Evolutionary conservation across 2,329 filamentous ascomycete genomes (phyloP).

Genomic region (Ophiostoma australiae): DNA sequence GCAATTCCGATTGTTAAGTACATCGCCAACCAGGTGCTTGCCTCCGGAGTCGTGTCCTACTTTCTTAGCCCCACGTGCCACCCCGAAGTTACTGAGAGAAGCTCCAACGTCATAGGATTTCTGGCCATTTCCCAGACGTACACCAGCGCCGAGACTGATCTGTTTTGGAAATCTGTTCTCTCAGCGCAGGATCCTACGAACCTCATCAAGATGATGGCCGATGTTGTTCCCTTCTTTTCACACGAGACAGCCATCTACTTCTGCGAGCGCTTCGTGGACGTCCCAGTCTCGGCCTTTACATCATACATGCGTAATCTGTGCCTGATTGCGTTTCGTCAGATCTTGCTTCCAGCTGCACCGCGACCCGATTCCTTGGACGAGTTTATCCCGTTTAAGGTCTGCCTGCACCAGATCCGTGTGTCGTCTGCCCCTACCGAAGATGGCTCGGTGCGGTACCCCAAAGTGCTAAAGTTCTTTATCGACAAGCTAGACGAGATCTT

Average conservation of each 20-base stretch:
- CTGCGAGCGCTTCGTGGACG: conserved; percentile 62
- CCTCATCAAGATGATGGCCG: conserved; percentile 60
- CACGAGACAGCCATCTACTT: conserved; percentile 56
- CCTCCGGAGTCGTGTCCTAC: conserved; percentile 73
- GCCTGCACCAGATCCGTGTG: conserved; percentile 65
- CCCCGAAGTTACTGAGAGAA: conserved; percentile 77
- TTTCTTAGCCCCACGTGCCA: conserved; percentile 88
- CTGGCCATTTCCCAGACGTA: conserved; percentile 75
- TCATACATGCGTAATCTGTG: conserved; percentile 58
- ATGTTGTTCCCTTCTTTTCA: conserved; percentile 47
- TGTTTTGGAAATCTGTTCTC: conserved; percentile 77
- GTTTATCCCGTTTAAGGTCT: conserved; percentile 46
- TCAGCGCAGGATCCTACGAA: conserved; percentile 78
- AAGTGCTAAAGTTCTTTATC: conserved; percentile 60
- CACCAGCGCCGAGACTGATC: conserved; percentile 65
- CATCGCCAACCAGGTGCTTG: conserved; percentile 63
- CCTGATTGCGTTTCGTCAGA: conserved; percentile 49
- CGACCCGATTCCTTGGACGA: conserved; percentile 30
- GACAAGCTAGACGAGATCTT: conserved; percentile 59
- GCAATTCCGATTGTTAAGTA: conserved; percentile 56
- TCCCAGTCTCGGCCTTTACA: conserved; percentile 61
- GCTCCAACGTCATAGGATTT: conserved; percentile 81
- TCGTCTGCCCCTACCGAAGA: conserved; percentile 55
- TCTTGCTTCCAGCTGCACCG: conserved; percentile 28
- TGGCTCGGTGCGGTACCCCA: conserved; percentile 52